Evolutionary conservation across 805 yeast species (phyloP), one percentile per base, ranked within the genome.

Genomic region (Candida alai): DNA sequence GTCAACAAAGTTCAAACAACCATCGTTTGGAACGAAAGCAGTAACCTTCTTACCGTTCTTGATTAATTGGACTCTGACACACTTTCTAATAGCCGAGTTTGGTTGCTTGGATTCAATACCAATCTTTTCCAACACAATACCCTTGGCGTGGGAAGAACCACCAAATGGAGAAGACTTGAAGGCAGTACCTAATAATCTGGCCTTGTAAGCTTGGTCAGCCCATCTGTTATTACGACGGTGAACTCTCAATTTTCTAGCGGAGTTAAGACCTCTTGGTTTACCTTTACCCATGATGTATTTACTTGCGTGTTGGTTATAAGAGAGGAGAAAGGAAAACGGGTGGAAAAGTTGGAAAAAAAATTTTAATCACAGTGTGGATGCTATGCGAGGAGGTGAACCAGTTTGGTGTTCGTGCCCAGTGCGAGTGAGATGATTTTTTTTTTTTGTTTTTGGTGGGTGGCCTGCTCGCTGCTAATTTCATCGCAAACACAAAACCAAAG

Each of bases 71-170:
- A 93, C 99, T 84, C 97, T 88, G 73, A 93, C 99, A 85, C 98
- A 94, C 84, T 93, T 93, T 85, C 98, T 93, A 69, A 93, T 90
- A 76, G 98, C 99, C 62, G 98, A 93, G 94, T 93, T 93, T 75
- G 99, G 99, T 80, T 93, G 99, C 78, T 93, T 93, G 71, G 99
- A 95, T 80, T 93, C 97, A 73, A 93, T 83, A 80, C 99, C 99
- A 62, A 90, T 83, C 76, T 93, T 93, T 80, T 93, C 99, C 69
- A 93, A 85, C 53, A 93, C 99, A 64, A 93, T 93, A 70, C 99
- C 99, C 80, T 90, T 90, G 65, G 99, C 99, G 85, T 93, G 99
- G 60, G 98, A 93, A 65, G 99, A 89, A 70, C 97, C 98, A 74
- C 97, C 97, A 68, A 93, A 93, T 74, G 98, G 99, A 65, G 98